These are phyloP conservation scores for Umbelopsis isabellina DNA, from an alignment of 192 early-diverging fungal genomes.

Conservation along the genomic window DNA sequence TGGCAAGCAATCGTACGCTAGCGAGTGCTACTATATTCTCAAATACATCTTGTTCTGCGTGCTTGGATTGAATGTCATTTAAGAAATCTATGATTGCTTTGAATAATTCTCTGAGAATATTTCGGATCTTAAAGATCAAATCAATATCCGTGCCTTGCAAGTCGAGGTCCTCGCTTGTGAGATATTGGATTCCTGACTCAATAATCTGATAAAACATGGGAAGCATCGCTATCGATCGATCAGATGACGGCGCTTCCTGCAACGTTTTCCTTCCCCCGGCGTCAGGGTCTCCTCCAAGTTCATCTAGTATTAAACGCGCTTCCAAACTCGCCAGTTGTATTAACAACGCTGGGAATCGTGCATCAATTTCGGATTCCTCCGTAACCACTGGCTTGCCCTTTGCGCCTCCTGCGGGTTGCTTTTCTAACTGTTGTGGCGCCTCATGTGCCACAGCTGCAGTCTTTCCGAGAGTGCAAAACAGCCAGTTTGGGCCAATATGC, in stretches of 20 bases:
- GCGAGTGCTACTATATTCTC: neutral
- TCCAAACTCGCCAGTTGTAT: slow-evolving; percentile 44
- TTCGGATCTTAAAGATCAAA: slow-evolving; percentile 10
- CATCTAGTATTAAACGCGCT: slow-evolving; percentile 44
- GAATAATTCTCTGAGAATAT: slow-evolving; percentile 14
- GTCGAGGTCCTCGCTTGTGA: slow-evolving; percentile 18
- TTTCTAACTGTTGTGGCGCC: neutral
- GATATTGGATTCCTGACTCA: slow-evolving; percentile 43
- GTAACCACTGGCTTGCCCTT: slow-evolving; percentile 12
- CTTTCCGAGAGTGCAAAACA: slow-evolving; percentile 37
- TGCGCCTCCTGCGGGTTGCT: neutral
- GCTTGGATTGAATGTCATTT: neutral
- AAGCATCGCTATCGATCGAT: slow-evolving; percentile 38
- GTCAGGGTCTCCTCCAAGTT: slow-evolving; percentile 14
- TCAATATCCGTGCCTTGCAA: slow-evolving; percentile 3
- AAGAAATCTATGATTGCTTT: slow-evolving; percentile 10
- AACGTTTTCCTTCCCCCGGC: neutral
- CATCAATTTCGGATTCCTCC: slow-evolving; percentile 13
- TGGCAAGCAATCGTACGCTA: slow-evolving; percentile 14
- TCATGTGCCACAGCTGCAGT: neutral
- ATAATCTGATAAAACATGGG: slow-evolving; percentile 46
- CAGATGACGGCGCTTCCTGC: slow-evolving; percentile 9
- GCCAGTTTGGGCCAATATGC: slow-evolving; percentile 43
- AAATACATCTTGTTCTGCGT: neutral
- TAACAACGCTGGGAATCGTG: slow-evolving; percentile 43